A percentile compares a stretch with the other conserved stretches of the same genome.
These are phyloP conservation scores for Sordariomycetes sp. DNA, from an alignment of 2,329 filamentous ascomycete genomes.

Conservation along the genomic window DNA sequence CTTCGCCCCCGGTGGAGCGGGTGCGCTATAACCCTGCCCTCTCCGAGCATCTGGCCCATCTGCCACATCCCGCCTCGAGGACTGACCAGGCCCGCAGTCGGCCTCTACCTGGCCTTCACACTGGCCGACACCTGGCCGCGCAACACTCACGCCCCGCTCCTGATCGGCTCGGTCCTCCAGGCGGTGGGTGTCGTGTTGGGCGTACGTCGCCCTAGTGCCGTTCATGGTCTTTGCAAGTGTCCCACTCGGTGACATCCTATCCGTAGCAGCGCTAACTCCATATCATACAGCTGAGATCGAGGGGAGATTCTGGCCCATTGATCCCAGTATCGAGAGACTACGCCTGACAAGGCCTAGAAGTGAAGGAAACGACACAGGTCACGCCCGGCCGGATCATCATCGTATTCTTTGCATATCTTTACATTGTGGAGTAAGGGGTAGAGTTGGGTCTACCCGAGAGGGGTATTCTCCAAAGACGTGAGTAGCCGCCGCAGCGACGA, in stretches of 20 bases:
- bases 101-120: constrained; percentile 43
- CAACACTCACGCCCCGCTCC: constrained; percentile 46
- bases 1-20: constrained; percentile 48
- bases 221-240: constrained; percentile 2
- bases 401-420: not conserved
- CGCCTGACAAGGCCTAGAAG: too few species aligned
- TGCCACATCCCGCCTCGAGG: not conserved
- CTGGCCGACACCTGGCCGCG: constrained; percentile 47
- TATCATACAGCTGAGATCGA: not conserved
- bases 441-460: not conserved
- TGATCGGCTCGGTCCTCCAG: constrained; percentile 41
- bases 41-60: not conserved
- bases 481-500: not conserved
- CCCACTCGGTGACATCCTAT: not conserved
- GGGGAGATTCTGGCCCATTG: too few species aligned
- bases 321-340: too few species aligned
- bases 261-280: not conserved
- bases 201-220: not conserved
- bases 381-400: not conserved
- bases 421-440: not conserved
- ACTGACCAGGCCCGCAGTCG: constrained; percentile 17
- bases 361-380: not conserved
- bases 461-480: constrained; percentile 4
- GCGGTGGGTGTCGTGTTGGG: constrained; percentile 18
- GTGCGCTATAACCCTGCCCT: not conserved